Percentiles rank a stretch among this genome's conserved stretches.
These are phyloP conservation scores for Talaromyces marneffei DNA, from an alignment of 2,329 filamentous ascomycete genomes.

Conservation along the genomic window DNA sequence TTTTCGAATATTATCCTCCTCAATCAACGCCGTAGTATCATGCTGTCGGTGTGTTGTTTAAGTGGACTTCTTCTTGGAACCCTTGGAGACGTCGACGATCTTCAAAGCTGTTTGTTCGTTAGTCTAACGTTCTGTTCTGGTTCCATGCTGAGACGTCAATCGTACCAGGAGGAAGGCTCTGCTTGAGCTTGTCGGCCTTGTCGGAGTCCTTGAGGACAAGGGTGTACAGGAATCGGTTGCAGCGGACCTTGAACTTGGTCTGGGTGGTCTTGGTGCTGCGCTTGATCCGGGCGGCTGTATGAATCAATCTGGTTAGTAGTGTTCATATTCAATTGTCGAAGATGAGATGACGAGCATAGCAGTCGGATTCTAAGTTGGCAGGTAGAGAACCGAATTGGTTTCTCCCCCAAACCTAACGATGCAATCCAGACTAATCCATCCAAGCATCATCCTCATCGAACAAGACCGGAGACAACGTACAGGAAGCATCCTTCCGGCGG, in stretches of 20 bases:
- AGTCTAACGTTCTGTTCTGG: not conserved
- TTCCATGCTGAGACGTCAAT: constrained; percentile 24
- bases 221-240: constrained; percentile 93
- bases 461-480: constrained; percentile 59
- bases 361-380: not conserved
- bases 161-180: constrained; percentile 95
- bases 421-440: too few relatives aligned
- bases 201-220: constrained; percentile 97
- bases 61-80: constrained; percentile 41
- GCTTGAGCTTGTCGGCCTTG: constrained; percentile 99
- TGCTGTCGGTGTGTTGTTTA: constrained; percentile 23
- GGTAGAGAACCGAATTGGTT: too few relatives aligned
- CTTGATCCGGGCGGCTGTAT: constrained; percentile 81
- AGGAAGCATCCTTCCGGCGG: constrained; percentile 98
- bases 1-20: too few relatives aligned
- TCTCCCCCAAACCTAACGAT: too few relatives aligned
- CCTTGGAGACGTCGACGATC: constrained; percentile 42
- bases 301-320: not conserved
- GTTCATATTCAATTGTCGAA: not conserved
- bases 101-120: constrained; percentile 34
- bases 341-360: not conserved
- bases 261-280: constrained; percentile 84
- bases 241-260: constrained; percentile 99
- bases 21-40: not conserved
- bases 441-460: too few relatives aligned